Base-by-base conservation (phyloP, 2,329 filamentous ascomycete species). In the Colletotrichum sp. region DNA sequence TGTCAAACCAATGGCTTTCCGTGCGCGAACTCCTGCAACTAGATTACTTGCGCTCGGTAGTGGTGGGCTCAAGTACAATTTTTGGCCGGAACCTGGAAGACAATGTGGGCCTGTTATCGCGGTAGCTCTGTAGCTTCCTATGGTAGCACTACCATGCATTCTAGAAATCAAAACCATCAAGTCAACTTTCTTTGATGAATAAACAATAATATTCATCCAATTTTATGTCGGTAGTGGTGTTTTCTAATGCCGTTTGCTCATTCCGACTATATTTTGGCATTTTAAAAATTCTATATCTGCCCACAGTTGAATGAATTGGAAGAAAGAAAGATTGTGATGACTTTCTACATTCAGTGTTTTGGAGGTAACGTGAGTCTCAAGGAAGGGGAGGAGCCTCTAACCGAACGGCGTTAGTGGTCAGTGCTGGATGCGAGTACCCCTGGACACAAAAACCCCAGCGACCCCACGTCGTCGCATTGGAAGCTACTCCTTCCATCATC, bases 191-290 rank as follows among this genome's bases (percentile, higher is more conserved):
- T 4, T 39, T 18, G 36, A 16, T 36, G 34, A 9, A 43, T 6
- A 18, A 18, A 5, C 16, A 43, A 43, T 9, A 3, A 43, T 18
- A 10, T 4, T 18, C 36, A 18, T 18, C 36, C 36, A 43, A 18
- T 0, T 43, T 18, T 18, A 16, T 9, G 16, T 10, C 16, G 1
- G 0, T 5, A 1, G 0, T 9, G 18, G 36, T 18, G 8, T 2
- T 43, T 6, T 5, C 3, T 2, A 39, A 18, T 18, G 36, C 14
- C 14, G 7, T 16, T 39, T 39, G 14, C 18, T 18, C 14, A 5
- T 39, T 16, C 36, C 36, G 14, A 7, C 7, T 36, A 36, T 7
- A 39, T 16, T 36, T 7, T 14, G 6, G 6, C 34, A 36, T 18
- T 18, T 39, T 0, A 39, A 36, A 8, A 8, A 36, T 4, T 8